Conservation (phyloP, 345 rosid species). For the Hirschfeldia incana region DNA sequence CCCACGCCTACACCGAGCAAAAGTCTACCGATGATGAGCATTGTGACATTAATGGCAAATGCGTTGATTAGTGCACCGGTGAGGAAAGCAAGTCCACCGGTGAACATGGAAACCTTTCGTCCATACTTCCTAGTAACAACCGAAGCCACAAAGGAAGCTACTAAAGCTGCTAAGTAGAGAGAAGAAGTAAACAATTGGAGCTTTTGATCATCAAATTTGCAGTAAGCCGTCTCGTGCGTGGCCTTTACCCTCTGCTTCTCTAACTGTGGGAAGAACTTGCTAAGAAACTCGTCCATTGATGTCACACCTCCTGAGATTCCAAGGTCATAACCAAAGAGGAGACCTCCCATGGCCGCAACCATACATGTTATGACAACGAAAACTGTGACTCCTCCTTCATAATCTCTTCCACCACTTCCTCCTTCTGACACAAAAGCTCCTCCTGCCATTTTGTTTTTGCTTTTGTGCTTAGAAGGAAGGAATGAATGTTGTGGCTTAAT, state of each 20-base stretch:
- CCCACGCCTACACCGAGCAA: conserved; percentile 61
- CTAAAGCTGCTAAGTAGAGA: conserved; percentile 55
- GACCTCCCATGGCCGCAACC: conserved; percentile 76
- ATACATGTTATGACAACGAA: conserved; percentile 65
- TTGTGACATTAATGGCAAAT: conserved; percentile 40
- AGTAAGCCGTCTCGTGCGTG: conserved; percentile 44
- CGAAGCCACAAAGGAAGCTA: conserved; percentile 53
- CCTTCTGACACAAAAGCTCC: conserved; percentile 42
- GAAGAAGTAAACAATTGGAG: conserved; percentile 61
- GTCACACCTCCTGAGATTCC: conserved; percentile 82
- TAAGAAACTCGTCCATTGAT: conserved; percentile 51
- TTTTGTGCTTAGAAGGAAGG: conserved; percentile 6
- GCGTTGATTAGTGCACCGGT: conserved; percentile 53
- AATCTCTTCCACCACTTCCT: conserved; percentile 50
- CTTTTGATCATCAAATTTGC: conserved; percentile 46
- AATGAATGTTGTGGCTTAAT: conserved; percentile 4
- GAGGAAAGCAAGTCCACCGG: conserved; percentile 49
- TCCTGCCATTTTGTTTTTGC: conserved; percentile 43
- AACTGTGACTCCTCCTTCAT: conserved; percentile 65
- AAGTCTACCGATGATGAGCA: conserved; percentile 56
- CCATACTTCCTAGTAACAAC: conserved; percentile 46
- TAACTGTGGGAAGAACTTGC: conserved; percentile 47
- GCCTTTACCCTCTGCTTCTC: conserved; percentile 34
- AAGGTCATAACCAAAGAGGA: conserved; percentile 83
- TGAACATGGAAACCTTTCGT: conserved; percentile 44